Percentiles rank a stretch among this genome's conserved stretches.
phyloP scores from a whole-genome alignment of 345 rosid genomes.

The Aurinia saxatilis region DNA sequence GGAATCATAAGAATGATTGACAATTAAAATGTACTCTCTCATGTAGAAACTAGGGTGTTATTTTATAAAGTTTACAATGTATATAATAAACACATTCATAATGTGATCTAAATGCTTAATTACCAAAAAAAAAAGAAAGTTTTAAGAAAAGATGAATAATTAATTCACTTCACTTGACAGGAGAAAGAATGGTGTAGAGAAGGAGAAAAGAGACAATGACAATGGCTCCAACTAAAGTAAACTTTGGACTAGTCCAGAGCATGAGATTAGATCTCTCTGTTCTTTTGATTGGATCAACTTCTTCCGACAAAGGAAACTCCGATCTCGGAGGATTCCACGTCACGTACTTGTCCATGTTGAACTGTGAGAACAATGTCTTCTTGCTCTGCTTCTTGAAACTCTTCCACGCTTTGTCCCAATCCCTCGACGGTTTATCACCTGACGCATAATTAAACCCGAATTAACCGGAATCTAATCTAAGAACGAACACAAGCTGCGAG shows the following conservation, averaged over 20 bases:
- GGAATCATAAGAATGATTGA: no score
- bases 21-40: no score
- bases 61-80: no score
- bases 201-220: constrained; percentile 63
- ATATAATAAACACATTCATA: no score
- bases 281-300: constrained; percentile 89
- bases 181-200: constrained; percentile 74
- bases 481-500: no score
- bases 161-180: constrained; percentile 43
- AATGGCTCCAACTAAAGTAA: constrained; percentile 65
- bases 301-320: constrained; percentile 77
- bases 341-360: constrained; percentile 75
- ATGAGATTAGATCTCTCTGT: constrained; percentile 76
- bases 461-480: not conserved
- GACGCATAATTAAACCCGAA: not conserved
- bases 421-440: constrained; percentile 70
- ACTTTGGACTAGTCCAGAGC: constrained; percentile 80
- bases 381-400: constrained; percentile 77
- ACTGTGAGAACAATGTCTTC: constrained; percentile 52
- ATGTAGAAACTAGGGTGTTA: no score
- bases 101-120: no score
- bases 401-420: constrained; percentile 96
- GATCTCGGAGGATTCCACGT: constrained; percentile 83
- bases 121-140: no score
- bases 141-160: not conserved